phyloP scores from a whole-genome alignment of 495 filamentous ascomycete genomes.

The Penicillium roqueforti region DNA sequence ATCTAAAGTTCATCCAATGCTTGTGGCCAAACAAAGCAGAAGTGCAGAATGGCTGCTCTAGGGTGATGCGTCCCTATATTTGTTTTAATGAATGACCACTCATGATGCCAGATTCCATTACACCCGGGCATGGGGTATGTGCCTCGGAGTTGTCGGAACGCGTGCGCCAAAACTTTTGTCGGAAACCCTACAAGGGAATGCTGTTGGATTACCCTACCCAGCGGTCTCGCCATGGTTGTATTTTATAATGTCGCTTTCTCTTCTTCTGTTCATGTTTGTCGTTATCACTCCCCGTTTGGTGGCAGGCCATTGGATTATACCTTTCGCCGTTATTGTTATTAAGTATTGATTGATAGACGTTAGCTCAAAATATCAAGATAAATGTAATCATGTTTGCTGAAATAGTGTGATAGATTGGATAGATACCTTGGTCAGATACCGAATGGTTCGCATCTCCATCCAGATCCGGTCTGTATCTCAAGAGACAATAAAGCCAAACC shows the following conservation, averaged over 20 bases:
- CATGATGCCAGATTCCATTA: conserved; percentile 37
- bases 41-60: conserved; percentile 13
- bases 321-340: conserved; percentile 20
- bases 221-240: conserved; percentile 21
- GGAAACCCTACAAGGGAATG: not conserved
- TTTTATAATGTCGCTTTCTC: conserved; percentile 29
- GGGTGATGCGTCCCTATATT: conserved; percentile 28
- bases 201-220: conserved; percentile 10
- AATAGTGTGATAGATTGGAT: not conserved
- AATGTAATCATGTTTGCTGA: conserved; percentile 21
- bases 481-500: not conserved
- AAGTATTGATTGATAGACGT: conserved; percentile 21
- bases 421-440: not conserved
- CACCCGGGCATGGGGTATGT: conserved; percentile 28
- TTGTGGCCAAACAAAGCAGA: conserved; percentile 12
- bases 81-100: conserved; percentile 47
- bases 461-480: not conserved
- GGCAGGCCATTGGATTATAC: conserved; percentile 23
- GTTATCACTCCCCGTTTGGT: conserved; percentile 24
- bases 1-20: conserved; percentile 16
- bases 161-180: conserved; percentile 9
- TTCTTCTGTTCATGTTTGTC: conserved; percentile 33
- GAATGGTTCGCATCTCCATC: not conserved
- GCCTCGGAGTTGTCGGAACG: conserved; percentile 14
- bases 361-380: conserved; percentile 18